Evolutionary conservation across 495 filamentous ascomycete species (phyloP).

Genomic region (Xylaria grammica): DNA sequence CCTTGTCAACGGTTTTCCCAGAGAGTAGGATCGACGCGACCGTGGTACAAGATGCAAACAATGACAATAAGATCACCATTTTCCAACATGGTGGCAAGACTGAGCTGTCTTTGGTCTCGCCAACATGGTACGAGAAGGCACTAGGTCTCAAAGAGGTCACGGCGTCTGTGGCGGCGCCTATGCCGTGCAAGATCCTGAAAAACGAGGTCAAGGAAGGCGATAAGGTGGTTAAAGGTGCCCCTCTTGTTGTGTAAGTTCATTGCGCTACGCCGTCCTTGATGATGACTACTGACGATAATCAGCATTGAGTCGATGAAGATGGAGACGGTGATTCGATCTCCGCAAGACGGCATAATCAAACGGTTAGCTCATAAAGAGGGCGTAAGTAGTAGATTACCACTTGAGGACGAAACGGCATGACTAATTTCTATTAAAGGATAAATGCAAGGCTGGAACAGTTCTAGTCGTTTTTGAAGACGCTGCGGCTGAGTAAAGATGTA

Average conservation of each 20-base stretch:
- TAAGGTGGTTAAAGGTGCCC: slow-evolving; percentile 80
- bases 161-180: slow-evolving; percentile 84
- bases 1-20: slow-evolving; percentile 68
- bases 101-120: slow-evolving; percentile 67
- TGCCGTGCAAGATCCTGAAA: slow-evolving; percentile 92
- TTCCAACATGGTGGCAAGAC: slow-evolving; percentile 86
- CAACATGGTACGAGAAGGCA: slow-evolving; percentile 85
- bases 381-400: slow-evolving; percentile 67
- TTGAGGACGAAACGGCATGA: not conserved
- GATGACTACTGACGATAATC: not conserved
- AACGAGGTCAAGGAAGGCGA: slow-evolving; percentile 84
- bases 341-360: slow-evolving; percentile 78
- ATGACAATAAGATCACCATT: slow-evolving; percentile 67
- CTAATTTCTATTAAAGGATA: slow-evolving; percentile 42
- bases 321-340: slow-evolving; percentile 95
- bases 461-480: slow-evolving; percentile 60
- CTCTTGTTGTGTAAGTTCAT: slow-evolving; percentile 75
- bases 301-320: slow-evolving; percentile 99
- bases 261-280: not conserved
- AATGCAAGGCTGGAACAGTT: slow-evolving; percentile 60
- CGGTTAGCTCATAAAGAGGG: slow-evolving; percentile 85
- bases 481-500: not conserved
- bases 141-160: slow-evolving; percentile 78
- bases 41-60: slow-evolving; percentile 66
- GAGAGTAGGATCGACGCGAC: slow-evolving; percentile 82